Evolutionary conservation across 176 grass and related monocot genomes (phyloP).

Genomic region (Tillandsia fasciculata): DNA sequence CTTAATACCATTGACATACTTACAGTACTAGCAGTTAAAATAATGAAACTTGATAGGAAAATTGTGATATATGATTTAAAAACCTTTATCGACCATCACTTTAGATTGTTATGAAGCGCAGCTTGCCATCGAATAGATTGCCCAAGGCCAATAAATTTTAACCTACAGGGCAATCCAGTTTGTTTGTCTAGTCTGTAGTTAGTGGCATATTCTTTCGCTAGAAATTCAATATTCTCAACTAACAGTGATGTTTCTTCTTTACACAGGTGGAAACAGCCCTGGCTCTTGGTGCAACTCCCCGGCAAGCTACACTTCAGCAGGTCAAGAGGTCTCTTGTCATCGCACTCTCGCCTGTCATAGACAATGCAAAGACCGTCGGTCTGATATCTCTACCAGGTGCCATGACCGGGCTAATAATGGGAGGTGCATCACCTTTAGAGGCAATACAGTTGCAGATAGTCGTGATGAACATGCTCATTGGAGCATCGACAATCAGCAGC

Average conservation of each 20-base stretch:
- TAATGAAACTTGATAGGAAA: too few species aligned
- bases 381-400: conserved; percentile 67
- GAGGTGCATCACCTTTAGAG: conserved; percentile 58
- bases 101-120: too few species aligned
- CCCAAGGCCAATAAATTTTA: too few species aligned
- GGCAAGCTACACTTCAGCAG: conserved; percentile 71
- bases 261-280: conserved; percentile 75
- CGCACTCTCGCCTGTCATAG: conserved; percentile 44
- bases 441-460: conserved; percentile 84
- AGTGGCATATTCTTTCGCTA: too few species aligned
- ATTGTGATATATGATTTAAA: too few species aligned
- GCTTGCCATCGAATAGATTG: too few species aligned
- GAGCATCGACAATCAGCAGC: conserved; percentile 68
- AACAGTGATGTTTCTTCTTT: background rate
- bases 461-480: conserved; percentile 83
- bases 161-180: too few species aligned
- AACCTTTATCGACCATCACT: too few species aligned
- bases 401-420: conserved; percentile 83
- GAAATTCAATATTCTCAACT: background rate
- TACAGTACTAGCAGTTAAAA: too few species aligned
- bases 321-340: conserved; percentile 45
- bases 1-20: too few species aligned
- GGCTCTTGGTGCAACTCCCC: conserved; percentile 65
- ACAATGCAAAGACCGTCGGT: conserved; percentile 70
- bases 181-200: too few species aligned